Percentiles rank a stretch among this genome's conserved stretches.
Evolutionary conservation across 805 yeast species (phyloP).

Genomic region (Schwanniomyces yamadae): DNA sequence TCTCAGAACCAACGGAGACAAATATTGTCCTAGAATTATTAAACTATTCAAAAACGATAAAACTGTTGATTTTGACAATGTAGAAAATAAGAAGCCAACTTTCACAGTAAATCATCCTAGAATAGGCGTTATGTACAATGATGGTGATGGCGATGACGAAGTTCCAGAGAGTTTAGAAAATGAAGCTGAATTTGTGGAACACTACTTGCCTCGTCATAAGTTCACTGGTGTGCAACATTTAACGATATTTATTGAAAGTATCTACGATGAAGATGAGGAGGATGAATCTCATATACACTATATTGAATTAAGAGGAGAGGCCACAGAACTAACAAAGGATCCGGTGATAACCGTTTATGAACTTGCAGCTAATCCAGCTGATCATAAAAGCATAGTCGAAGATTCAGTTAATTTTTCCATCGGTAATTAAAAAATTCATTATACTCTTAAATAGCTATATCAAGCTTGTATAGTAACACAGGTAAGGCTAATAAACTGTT

Average conservation of each 20-base stretch:
- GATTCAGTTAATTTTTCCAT: slow-evolving; percentile 11
- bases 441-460: no score
- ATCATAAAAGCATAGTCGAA: slow-evolving; percentile 51
- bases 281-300: slow-evolving; percentile 60
- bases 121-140: slow-evolving; percentile 48
- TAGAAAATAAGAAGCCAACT: slow-evolving; percentile 47
- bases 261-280: slow-evolving; percentile 50
- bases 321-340: slow-evolving; percentile 52
- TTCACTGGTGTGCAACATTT: slow-evolving; percentile 71
- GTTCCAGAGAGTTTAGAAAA: slow-evolving; percentile 30
- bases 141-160: slow-evolving; percentile 41
- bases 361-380: slow-evolving; percentile 89
- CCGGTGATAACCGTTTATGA: slow-evolving; percentile 82
- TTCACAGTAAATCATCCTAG: slow-evolving; percentile 63
- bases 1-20: slow-evolving; percentile 61
- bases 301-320: slow-evolving; percentile 79
- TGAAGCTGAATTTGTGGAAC: slow-evolving; percentile 70
- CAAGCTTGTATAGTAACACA: no score
- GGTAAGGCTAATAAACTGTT: no score
- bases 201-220: slow-evolving; percentile 68
- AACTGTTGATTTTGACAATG: slow-evolving; percentile 70
- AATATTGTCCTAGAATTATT: slow-evolving; percentile 66
- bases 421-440: slow-evolving; percentile 9
- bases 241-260: slow-evolving; percentile 65
- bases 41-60: slow-evolving; percentile 70